Evolutionary conservation across 2,329 filamentous ascomycete species (phyloP).

Genomic region (Colletotrichum horii): DNA sequence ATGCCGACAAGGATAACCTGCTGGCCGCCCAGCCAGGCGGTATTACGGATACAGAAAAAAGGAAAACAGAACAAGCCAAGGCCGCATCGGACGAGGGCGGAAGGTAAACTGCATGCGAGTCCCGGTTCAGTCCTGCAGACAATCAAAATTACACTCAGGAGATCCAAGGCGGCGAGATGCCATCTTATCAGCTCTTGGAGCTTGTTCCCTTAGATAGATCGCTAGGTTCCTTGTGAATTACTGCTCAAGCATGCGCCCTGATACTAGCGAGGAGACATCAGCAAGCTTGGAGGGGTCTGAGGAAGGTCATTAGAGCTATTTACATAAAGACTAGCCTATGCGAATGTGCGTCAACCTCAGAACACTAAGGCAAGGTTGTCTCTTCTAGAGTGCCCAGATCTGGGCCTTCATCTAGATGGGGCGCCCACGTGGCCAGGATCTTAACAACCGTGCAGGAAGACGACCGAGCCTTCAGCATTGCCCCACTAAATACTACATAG

Average conservation of each 20-base stretch:
- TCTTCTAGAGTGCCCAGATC: neutral
- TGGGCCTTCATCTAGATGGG: neutral
- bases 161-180: neutral
- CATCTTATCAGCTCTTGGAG: neutral
- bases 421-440: neutral
- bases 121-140: neutral
- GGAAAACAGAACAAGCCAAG: neutral
- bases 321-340: neutral
- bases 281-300: neutral
- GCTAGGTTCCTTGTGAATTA: neutral
- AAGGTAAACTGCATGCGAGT: neutral
- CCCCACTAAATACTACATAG: neutral
- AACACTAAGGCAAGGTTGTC: neutral
- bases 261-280: neutral
- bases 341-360: neutral
- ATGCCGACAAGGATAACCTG: neutral
- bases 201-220: neutral
- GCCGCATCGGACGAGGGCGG: neutral
- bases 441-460: neutral
- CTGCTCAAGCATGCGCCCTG: neutral
- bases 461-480: neutral
- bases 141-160: neutral
- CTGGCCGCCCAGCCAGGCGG: neutral
- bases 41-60: neutral
- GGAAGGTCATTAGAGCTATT: neutral